Percentiles rank a stretch among this genome's conserved stretches.
phyloP scores from a whole-genome alignment of 805 yeast species.

The Sugiyamaella marilandica region DNA sequence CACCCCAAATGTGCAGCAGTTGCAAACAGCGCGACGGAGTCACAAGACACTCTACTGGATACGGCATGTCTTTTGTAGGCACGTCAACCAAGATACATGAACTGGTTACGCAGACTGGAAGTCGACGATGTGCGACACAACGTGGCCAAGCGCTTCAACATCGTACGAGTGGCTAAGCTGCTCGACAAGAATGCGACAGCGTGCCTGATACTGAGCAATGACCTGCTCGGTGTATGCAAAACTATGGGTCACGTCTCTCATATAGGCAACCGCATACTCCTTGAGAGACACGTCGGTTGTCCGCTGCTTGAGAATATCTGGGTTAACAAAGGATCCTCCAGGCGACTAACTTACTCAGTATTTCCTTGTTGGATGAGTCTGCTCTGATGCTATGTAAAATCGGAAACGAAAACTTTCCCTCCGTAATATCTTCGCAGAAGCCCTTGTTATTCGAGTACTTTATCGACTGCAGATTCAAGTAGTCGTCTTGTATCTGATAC shows the following conservation, averaged over 20 bases:
- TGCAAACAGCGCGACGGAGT: too few species aligned
- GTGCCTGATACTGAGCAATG: slow-evolving; percentile 26
- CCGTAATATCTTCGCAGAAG: slow-evolving; percentile 78
- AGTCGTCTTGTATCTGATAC: slow-evolving; percentile 85
- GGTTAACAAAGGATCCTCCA: neutral
- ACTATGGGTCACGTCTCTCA: slow-evolving; percentile 39
- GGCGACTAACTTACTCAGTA: slow-evolving; percentile 31
- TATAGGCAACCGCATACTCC: slow-evolving; percentile 44
- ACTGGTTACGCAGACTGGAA: slow-evolving; percentile 1
- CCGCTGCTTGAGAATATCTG: slow-evolving; percentile 46
- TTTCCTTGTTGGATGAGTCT: slow-evolving; percentile 36
- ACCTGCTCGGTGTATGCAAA: slow-evolving; percentile 38
- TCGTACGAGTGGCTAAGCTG: slow-evolving; percentile 5
- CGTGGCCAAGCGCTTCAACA: slow-evolving; percentile 2
- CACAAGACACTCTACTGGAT: neutral
- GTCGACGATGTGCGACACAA: slow-evolving; percentile 17
- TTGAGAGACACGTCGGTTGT: slow-evolving; percentile 50
- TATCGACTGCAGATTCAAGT: slow-evolving; percentile 57
- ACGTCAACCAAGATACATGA: too few species aligned
- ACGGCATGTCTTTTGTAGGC: too few species aligned
- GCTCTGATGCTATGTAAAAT: slow-evolving; percentile 58
- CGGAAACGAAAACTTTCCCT: slow-evolving; percentile 86
- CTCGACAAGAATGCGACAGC: slow-evolving; percentile 24
- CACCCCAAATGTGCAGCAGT: too few species aligned
- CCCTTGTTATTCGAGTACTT: slow-evolving; percentile 62